Conservation (phyloP, 768 basidiomycete genomes). For the Amanita subjunquillea region DNA sequence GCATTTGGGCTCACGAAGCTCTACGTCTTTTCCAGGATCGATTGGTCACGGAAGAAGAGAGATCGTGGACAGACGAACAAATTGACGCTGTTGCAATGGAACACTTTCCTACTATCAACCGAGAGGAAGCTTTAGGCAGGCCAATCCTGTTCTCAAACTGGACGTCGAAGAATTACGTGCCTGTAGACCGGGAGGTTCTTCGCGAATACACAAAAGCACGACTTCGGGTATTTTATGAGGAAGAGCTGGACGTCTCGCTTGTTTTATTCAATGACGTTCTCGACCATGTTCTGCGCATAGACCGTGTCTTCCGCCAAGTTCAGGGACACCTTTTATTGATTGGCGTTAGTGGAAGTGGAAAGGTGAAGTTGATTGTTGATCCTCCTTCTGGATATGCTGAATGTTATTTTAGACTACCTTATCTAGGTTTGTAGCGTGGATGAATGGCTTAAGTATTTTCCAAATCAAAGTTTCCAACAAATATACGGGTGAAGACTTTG, state of each 20-base stretch:
- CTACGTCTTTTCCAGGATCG: constrained; percentile 97
- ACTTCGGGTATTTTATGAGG: constrained; percentile 96
- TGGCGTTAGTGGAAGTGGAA: constrained; percentile 96
- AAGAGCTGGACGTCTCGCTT: constrained; percentile 94
- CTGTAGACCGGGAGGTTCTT: constrained; percentile 87
- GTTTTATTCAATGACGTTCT: constrained; percentile 98
- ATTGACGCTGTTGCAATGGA: constrained; percentile 77
- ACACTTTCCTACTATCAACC: constrained; percentile 90
- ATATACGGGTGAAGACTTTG: constrained; percentile 97
- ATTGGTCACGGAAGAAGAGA: constrained; percentile 87
- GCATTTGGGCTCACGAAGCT: constrained; percentile 97
- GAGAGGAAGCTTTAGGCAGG: constrained; percentile 73
- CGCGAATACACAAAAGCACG: constrained; percentile 97
- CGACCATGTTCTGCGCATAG: constrained; percentile 95
- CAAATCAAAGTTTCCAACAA: constrained; percentile 99
- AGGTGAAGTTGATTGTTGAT: constrained; percentile 42
- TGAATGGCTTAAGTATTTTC: constrained; percentile 98
- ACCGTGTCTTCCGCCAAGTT: constrained; percentile 96
- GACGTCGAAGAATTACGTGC: constrained; percentile 95
- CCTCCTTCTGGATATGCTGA: background rate
- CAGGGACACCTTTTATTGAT: constrained; percentile 96
- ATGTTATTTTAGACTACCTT: constrained; percentile 68
- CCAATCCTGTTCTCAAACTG: constrained; percentile 98
- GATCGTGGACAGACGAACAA: constrained; percentile 88
- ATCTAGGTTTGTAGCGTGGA: constrained; percentile 98